Percentiles rank a stretch among this genome's conserved stretches.
These are phyloP conservation scores for Leccinum variicolor DNA, from an alignment of 768 basidiomycete species.

Conservation along the genomic window DNA sequence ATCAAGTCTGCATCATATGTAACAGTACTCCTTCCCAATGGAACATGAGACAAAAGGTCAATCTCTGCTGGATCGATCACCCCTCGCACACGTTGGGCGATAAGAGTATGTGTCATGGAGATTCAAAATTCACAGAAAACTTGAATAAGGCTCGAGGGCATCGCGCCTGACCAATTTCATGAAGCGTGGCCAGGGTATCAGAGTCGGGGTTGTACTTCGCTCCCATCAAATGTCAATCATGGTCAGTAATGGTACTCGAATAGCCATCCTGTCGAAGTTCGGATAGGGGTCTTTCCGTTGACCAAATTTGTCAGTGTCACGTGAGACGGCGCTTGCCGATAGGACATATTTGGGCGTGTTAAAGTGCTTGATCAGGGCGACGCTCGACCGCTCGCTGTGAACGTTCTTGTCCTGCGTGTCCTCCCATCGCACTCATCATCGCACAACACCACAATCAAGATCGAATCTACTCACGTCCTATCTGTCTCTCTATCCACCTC, in stretches of 20 bases:
- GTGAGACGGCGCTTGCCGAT: constrained; percentile 32
- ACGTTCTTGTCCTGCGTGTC: constrained; percentile 12
- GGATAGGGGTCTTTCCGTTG: constrained; percentile 15
- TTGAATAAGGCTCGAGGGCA: no score
- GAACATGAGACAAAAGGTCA: not conserved
- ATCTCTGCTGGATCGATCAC: no score
- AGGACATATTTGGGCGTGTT: constrained; percentile 26
- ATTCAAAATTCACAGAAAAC: no score
- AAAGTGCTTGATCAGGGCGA: constrained; percentile 29
- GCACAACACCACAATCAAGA: constrained; percentile 12
- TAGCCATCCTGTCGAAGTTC: no score
- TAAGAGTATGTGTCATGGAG: no score
- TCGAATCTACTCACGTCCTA: constrained; percentile 7
- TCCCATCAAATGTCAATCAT: no score
- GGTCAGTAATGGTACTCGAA: no score
- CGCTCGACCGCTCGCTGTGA: constrained; percentile 14
- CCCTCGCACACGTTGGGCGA: no score
- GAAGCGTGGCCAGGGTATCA: no score
- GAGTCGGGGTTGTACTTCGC: no score
- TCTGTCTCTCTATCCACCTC: not conserved
- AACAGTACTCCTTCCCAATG: not conserved
- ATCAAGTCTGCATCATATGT: not conserved
- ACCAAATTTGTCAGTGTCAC: constrained; percentile 17
- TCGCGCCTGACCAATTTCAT: no score
- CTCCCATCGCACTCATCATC: constrained; percentile 25